Conservation (phyloP, 768 basidiomycete species). For the Tylopilus subfusipes region DNA sequence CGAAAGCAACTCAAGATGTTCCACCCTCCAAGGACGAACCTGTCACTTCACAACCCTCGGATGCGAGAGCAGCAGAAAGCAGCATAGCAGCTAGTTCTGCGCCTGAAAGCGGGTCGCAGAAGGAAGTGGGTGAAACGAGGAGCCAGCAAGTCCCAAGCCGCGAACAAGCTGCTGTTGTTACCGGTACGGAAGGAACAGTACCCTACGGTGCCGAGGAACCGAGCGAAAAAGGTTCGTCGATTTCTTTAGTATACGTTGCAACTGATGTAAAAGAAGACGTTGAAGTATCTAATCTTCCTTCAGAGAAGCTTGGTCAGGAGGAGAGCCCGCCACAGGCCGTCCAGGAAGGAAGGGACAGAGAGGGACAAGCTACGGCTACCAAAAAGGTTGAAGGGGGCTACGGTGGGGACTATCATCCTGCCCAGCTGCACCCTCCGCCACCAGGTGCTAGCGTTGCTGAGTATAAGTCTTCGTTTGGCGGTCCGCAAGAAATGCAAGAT, state of each 20-base stretch:
- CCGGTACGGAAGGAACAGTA: neutral
- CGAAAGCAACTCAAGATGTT: neutral
- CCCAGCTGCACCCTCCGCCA: slow-evolving; percentile 27
- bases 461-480: neutral
- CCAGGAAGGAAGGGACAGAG: slow-evolving; percentile 1
- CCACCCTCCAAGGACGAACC: neutral
- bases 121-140: neutral
- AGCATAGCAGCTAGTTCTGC: neutral
- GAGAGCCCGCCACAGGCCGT: neutral
- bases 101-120: neutral
- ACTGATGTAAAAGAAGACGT: neutral
- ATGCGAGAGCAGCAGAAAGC: neutral
- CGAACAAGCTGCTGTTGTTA: neutral
- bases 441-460: slow-evolving; percentile 17
- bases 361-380: neutral
- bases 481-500: neutral
- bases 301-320: neutral
- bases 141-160: neutral
- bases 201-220: neutral
- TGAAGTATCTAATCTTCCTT: neutral
- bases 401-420: slow-evolving; percentile 27
- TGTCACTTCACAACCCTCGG: neutral
- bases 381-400: slow-evolving; percentile 3
- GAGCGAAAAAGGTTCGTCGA: slow-evolving; percentile 11
- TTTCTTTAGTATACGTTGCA: neutral